Evolutionary conservation across 148 eudicot species (phyloP).

Genomic region (Camellia sinensis): DNA sequence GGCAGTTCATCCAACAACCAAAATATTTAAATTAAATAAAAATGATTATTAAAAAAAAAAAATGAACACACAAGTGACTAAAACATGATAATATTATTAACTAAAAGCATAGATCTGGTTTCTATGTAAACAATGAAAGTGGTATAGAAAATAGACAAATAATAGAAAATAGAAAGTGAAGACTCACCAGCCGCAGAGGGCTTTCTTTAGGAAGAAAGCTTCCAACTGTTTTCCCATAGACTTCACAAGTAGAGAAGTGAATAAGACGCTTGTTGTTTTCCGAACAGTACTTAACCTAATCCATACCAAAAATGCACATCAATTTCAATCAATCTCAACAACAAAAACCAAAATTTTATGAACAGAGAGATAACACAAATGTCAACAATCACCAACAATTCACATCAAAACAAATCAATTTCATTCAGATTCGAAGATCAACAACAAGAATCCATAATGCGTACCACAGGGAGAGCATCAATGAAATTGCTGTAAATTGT

Average conservation of each 20-base stretch:
- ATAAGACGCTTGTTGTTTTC: constrained; percentile 94
- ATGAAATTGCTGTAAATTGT: constrained; percentile 98
- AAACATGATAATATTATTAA: background rate
- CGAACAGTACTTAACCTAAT: constrained; percentile 90
- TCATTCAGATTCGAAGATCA: background rate
- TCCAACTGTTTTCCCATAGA: constrained; percentile 95
- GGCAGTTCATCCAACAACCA: background rate
- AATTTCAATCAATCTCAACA: constrained; percentile 1
- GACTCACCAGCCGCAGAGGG: constrained; percentile 71
- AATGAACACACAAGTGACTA: background rate
- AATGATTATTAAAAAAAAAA: constrained; percentile 7
- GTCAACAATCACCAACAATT: constrained; percentile 5
- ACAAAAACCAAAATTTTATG: background rate
- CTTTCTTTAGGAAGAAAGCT: constrained; percentile 83
- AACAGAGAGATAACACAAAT: background rate
- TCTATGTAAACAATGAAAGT: background rate
- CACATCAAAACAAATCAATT: background rate
- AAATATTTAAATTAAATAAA: no score
- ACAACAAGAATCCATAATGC: constrained; percentile 14
- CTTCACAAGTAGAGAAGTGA: constrained; percentile 98
- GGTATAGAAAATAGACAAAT: background rate
- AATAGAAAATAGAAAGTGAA: background rate
- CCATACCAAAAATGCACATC: constrained; percentile 24
- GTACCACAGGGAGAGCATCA: constrained; percentile 99
- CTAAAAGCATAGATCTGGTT: constrained; percentile 21